Conservation (phyloP, 2,329 filamentous ascomycete genomes). For the Neopestalotiopsis sp. region DNA sequence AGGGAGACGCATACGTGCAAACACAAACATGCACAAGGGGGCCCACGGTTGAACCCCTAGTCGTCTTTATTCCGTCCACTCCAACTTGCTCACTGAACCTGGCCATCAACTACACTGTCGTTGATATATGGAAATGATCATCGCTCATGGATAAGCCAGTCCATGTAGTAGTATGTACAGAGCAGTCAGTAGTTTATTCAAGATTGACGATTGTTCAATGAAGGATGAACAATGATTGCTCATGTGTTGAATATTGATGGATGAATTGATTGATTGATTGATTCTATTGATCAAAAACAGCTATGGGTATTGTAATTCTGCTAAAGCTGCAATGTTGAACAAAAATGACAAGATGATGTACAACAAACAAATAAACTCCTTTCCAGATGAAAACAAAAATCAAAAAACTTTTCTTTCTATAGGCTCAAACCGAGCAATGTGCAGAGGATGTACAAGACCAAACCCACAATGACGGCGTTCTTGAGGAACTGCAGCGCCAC, state of each 20-base stretch:
- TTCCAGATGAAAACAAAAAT: background rate
- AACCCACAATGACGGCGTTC: background rate
- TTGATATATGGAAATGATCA: too few species aligned
- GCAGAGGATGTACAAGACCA: slow-evolving; percentile 9
- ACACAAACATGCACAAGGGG: too few species aligned
- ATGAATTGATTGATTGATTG: background rate
- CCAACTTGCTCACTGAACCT: too few species aligned
- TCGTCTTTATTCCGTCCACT: too few species aligned
- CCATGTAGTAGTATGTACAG: too few species aligned
- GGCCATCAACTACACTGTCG: too few species aligned
- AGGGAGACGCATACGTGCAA: too few species aligned
- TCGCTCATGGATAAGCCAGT: too few species aligned
- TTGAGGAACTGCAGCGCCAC: slow-evolving; percentile 7
- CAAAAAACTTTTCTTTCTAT: background rate
- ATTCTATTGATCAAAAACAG: background rate
- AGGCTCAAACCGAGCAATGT: background rate
- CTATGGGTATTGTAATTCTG: background rate
- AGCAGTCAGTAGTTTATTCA: background rate
- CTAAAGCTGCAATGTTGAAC: background rate
- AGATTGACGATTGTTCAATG: background rate
- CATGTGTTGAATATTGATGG: background rate
- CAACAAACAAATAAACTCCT: background rate
- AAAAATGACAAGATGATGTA: background rate
- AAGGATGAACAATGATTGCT: background rate
- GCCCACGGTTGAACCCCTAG: too few species aligned